Conservation (phyloP, 2,329 filamentous ascomycete genomes). For the Pseudogymnoascus sp. region DNA sequence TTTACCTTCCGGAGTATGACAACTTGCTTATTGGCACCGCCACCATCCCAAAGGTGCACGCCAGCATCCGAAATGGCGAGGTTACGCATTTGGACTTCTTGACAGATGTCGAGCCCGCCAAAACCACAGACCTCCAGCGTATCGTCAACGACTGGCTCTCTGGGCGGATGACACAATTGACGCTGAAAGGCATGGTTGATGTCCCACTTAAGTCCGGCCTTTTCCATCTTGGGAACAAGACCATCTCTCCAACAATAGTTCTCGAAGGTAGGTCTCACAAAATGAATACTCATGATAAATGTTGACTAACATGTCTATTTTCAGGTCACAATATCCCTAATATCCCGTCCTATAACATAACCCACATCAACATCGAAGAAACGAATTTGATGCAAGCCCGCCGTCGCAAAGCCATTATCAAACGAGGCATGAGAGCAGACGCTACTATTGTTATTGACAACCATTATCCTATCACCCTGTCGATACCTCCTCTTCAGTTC, state of each 20-base stretch:
- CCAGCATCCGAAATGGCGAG: slow-evolving; percentile 72
- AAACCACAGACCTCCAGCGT: slow-evolving; percentile 66
- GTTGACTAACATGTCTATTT: background rate
- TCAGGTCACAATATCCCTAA: slow-evolving; percentile 63
- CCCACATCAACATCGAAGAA: slow-evolving; percentile 72
- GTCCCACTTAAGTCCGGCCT: slow-evolving; percentile 73
- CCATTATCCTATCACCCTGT: slow-evolving; percentile 68
- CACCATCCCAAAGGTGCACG: slow-evolving; percentile 63
- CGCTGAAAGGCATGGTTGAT: slow-evolving; percentile 64
- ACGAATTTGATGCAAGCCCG: slow-evolving; percentile 42
- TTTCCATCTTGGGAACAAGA: slow-evolving; percentile 69
- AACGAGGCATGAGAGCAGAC: slow-evolving; percentile 66
- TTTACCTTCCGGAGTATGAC: slow-evolving; percentile 78
- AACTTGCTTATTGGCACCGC: slow-evolving; percentile 73
- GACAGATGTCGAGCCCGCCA: slow-evolving; percentile 67
- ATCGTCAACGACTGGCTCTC: slow-evolving; percentile 86
- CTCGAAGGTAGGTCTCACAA: slow-evolving; percentile 79
- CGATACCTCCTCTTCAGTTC: slow-evolving; percentile 74
- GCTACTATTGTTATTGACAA: slow-evolving; percentile 67
- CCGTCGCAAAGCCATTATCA: slow-evolving; percentile 17
- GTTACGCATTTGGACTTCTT: slow-evolving; percentile 73
- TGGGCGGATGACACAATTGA: slow-evolving; percentile 64
- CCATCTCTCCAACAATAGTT: slow-evolving; percentile 64
- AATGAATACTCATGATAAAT: slow-evolving; percentile 24
- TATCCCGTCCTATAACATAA: slow-evolving; percentile 76